A percentile compares a stretch with the other conserved stretches of the same genome.
These are phyloP conservation scores for Coniferiporia sulphurascens DNA, from an alignment of 1,284 basidiomycete species.

Conservation along the genomic window DNA sequence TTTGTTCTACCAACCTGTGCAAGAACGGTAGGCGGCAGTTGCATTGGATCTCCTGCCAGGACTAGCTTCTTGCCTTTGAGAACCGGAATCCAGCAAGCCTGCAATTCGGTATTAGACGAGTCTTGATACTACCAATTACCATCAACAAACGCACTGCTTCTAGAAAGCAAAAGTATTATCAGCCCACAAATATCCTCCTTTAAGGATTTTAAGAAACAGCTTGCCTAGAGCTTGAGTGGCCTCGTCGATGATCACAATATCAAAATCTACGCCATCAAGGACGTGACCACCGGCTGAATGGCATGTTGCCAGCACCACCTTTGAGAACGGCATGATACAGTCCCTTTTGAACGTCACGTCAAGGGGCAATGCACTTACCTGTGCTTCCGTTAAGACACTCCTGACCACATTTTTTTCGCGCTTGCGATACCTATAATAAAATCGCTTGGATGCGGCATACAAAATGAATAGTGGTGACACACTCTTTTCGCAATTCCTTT, in stretches of 20 bases:
- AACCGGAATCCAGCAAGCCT: slow-evolving; percentile 96
- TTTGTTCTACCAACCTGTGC: slow-evolving; percentile 43
- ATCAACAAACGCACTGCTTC: slow-evolving; percentile 60
- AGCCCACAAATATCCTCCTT: not conserved
- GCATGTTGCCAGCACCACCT: slow-evolving; percentile 90
- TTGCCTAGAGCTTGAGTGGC: slow-evolving; percentile 80
- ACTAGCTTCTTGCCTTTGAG: slow-evolving; percentile 86
- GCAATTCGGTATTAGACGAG: slow-evolving; percentile 13
- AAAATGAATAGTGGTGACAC: slow-evolving; percentile 13
- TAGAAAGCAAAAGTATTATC: not conserved
- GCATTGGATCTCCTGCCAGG: slow-evolving; percentile 86
- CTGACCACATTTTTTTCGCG: slow-evolving; percentile 81
- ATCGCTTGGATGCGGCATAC: not conserved
- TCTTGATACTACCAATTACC: not conserved
- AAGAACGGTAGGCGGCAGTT: slow-evolving; percentile 90
- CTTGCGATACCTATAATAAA: slow-evolving; percentile 65
- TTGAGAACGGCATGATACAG: not conserved
- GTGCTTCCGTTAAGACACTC: slow-evolving; percentile 73
- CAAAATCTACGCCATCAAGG: slow-evolving; percentile 73
- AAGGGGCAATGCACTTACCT: slow-evolving; percentile 37
- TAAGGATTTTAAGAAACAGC: not conserved
- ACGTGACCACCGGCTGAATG: slow-evolving; percentile 86
- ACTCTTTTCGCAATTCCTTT: slow-evolving; percentile 87
- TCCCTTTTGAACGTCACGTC: not conserved
- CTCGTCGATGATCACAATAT: slow-evolving; percentile 93